Conservation (phyloP, 345 rosid genomes). For the Eutrema japonicum region DNA sequence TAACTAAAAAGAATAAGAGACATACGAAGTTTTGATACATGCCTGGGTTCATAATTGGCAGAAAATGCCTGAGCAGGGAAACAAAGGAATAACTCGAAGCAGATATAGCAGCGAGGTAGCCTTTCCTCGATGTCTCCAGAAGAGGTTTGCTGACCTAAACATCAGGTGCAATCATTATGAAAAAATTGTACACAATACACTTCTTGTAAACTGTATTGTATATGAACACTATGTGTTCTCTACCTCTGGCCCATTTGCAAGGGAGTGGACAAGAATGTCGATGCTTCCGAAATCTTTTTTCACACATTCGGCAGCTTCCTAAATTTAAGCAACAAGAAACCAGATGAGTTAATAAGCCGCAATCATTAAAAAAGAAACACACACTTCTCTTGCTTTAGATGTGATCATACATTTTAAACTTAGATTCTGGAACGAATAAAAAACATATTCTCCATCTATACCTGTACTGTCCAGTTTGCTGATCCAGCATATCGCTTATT, state of each 20-base stretch:
- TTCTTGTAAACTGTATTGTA: not conserved
- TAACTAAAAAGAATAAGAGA: not conserved
- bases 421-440: constrained; percentile 3
- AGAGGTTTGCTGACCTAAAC: constrained; percentile 86
- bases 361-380: constrained; percentile 2
- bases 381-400: not conserved
- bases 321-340: constrained; percentile 32
- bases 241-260: constrained; percentile 98
- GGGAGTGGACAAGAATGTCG: constrained; percentile 94
- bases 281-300: constrained; percentile 84
- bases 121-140: constrained; percentile 90
- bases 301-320: constrained; percentile 94
- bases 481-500: constrained; percentile 95
- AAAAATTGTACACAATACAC: not conserved
- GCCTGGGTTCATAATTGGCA: constrained; percentile 97
- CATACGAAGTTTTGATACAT: constrained; percentile 28
- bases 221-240: constrained; percentile 4
- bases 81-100: constrained; percentile 94
- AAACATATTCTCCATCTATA: constrained; percentile 38
- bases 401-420: not conserved
- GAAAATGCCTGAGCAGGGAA: constrained; percentile 82
- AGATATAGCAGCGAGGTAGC: constrained; percentile 91
- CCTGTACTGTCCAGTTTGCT: constrained; percentile 96
- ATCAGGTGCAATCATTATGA: constrained; percentile 16
- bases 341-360: constrained; percentile 2